Conservation (phyloP, 352 stramenopile species). For the Pythium aristosporum region DNA sequence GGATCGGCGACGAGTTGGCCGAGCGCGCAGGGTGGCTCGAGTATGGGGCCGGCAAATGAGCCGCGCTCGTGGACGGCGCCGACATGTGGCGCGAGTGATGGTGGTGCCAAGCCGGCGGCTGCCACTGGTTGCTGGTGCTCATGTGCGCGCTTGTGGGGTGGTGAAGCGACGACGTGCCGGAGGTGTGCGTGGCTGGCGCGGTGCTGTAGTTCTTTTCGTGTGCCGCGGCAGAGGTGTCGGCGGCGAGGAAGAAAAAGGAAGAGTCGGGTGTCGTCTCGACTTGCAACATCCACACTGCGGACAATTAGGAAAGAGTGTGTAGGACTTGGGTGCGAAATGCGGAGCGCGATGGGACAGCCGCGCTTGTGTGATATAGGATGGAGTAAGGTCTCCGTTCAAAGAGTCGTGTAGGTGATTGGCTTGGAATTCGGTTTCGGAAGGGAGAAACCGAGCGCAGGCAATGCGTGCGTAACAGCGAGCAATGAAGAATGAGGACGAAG, state of each 20-base stretch:
- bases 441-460: background rate
- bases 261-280: conserved; percentile 18
- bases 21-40: conserved; percentile 8
- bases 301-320: conserved; percentile 2
- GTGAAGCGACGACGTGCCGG: background rate
- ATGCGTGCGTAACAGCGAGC: background rate
- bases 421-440: too few relatives aligned
- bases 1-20: conserved; percentile 4
- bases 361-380: background rate
- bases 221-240: conserved; percentile 18
- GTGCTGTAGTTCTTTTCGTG: conserved; percentile 13
- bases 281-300: conserved; percentile 29
- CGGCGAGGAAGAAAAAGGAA: conserved; percentile 23
- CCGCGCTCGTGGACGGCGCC: conserved; percentile 3
- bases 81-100: conserved; percentile 16
- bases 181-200: background rate
- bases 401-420: too few relatives aligned
- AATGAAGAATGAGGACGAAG: background rate
- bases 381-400: background rate
- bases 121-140: conserved; percentile 26
- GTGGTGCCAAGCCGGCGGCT: conserved; percentile 18
- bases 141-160: background rate
- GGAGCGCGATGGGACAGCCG: conserved; percentile 6
- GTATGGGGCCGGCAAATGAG: conserved; percentile 14
- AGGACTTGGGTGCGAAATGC: background rate